Base-by-base conservation (phyloP, 164 flowering plant genomes). In the Vitis rupestris region DNA sequence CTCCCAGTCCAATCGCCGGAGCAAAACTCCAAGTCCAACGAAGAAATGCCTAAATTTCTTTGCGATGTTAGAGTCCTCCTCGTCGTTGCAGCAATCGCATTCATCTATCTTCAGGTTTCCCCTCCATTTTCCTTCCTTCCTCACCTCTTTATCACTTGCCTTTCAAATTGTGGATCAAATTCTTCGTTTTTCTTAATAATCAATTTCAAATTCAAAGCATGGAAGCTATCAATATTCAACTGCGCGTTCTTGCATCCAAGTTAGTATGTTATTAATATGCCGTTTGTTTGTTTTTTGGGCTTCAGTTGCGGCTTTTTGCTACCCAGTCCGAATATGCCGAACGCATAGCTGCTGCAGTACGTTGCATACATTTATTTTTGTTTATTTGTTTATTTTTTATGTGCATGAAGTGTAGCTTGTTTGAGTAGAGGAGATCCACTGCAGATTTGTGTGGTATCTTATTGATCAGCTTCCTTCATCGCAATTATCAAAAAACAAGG, bases 281-380 rank as follows among this genome's bases (percentile, higher is more conserved):
- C 0, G 62, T 53, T 72, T 67, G 47, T 52, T 37, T 73, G 19
- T 29, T 31, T 59, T 61, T 48, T 12, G 27, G 58, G 15, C 65
- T 64, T 37, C 72, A 92, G 98, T 81, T 92, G 86, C 85, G 96
- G 50, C 93, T 95, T 55, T 92, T 91, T 63, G 69, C 88, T 1
- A 86, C 97, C 15, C 98, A 95, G 64, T 88, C 99, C 3, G 79
- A 87, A 67, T 92, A 88, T 81, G 97, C 94, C 14, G 99, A 92
- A 72, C 97, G 90, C 27, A 82, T 95, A 58, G 89, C 96, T 64
- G 83, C 84, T 70, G 93, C 97, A 1, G 99, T 95, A 83, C n/a
- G 95, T 82, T 5, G 44, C 27, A 1, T 50, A 30, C n/a, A 23
- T 11, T 17, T 70, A n/a, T 31, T 50, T 8, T 51, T 30, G 37